Percentiles rank a stretch among this genome's conserved stretches.
These are phyloP conservation scores for Syzygium grande DNA, from an alignment of 345 rosid genomes.

Conservation along the genomic window DNA sequence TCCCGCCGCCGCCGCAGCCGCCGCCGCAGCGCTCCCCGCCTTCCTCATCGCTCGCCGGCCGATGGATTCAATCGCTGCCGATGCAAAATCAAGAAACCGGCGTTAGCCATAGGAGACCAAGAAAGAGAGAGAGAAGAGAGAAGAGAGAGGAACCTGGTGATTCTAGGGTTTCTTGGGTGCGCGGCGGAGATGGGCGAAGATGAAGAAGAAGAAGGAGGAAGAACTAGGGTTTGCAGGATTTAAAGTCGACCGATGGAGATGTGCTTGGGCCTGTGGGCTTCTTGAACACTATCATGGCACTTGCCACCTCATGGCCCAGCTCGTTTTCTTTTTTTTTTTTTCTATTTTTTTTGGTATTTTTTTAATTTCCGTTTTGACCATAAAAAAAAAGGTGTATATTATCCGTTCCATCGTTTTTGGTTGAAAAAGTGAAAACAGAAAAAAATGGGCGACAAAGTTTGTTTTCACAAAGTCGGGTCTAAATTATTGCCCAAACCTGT, in stretches of 20 bases:
- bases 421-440: neutral
- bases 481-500: too few relatives aligned
- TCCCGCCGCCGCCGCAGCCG: neutral
- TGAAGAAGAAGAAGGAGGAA: neutral
- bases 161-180: neutral
- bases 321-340: neutral
- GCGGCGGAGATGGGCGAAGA: neutral
- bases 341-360: neutral
- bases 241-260: neutral
- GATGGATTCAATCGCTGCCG: neutral
- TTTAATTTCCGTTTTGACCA: neutral
- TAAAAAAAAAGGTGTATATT: neutral
- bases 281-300: neutral
- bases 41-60: conserved; percentile 2
- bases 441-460: neutral
- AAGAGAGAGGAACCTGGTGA: neutral
- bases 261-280: neutral
- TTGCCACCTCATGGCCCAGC: neutral
- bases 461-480: neutral
- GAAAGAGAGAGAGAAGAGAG: neutral
- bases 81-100: neutral
- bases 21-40: neutral
- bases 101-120: neutral
- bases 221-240: neutral
- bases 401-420: neutral